Evolutionary conservation across 805 yeast genomes (phyloP), one percentile per base, ranked within the genome.

Genomic region (Diddensiella transvaalensis): DNA sequence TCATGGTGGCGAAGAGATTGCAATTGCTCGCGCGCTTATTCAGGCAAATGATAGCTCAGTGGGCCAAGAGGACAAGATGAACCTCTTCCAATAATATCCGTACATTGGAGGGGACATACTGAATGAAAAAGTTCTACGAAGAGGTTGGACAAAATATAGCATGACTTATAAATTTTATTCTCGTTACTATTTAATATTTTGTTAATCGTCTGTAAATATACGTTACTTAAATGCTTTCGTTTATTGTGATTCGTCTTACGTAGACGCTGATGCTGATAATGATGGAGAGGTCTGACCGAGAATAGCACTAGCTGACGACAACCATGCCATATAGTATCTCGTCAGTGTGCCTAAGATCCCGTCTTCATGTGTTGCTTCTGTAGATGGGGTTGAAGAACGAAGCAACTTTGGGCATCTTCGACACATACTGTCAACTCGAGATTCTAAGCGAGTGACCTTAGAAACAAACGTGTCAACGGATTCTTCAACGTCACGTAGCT

Each of bases 401-500:
- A 10, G 8, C 8, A 35, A 15, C 15, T 35, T 17, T 6, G 21
- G 38, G 15, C 38, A 35, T 17, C 38, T 13, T 15, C 21, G 15
- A 18, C 15, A 35, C 15, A 48, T 29, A 18, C 48, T 30, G 29
- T 36, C 52, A 42, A 60, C 49, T 3, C 66, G 56, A 8, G 36
- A 18, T 30, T 73, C 76, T 40, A 73, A 50, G 3, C 52, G 45
- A 18, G 56, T 65, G 32, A 73, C 71, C 53, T 70, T 69, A 15
- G 57, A 39, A 6, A 62, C 67, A 63, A 79, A 78, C 32, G 71
- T 61, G 40, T 71, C 67, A 47, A 79, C 72, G 40, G 81, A 74
- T 22, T 80, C 82, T 56, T 82, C 86, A 4, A 84, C 82, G 56
- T 85, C 93, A 39, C 78, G 74, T 41, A 85, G 74, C 55, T 84